Evolutionary conservation across 2,329 filamentous ascomycete species (phyloP).

Genomic region (Pseudogymnoascus sp.): DNA sequence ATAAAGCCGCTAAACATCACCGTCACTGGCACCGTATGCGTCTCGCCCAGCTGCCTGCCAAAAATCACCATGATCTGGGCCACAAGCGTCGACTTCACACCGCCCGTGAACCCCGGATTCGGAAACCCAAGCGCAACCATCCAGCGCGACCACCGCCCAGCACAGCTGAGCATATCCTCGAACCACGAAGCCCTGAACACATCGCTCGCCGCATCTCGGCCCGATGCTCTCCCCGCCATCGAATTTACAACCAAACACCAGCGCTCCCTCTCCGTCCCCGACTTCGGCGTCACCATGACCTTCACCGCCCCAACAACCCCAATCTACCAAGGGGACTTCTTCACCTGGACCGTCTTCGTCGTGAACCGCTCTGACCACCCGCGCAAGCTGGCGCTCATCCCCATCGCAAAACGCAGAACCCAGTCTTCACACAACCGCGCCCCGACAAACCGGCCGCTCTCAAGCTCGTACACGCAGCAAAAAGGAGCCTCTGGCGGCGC

Average conservation of each 20-base stretch:
- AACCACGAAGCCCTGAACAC: conserved; percentile 43
- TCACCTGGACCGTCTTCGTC: conserved; percentile 67
- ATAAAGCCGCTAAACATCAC: conserved; percentile 50
- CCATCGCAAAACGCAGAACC: conserved; percentile 57
- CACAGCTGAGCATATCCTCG: conserved; percentile 56
- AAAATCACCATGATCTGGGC: conserved; percentile 60
- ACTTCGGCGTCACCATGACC: conserved; percentile 69
- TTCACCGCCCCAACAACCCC: conserved; percentile 58
- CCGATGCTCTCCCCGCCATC: conserved; percentile 53
- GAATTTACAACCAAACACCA: conserved; percentile 41
- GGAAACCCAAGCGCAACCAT: conserved; percentile 51
- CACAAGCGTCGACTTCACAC: conserved; percentile 62
- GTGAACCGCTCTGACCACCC: conserved; percentile 60
- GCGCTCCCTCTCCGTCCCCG: conserved; percentile 41
- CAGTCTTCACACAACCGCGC: conserved; percentile 40
- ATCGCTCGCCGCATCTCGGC: conserved; percentile 51
- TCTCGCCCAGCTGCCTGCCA: conserved; percentile 52
- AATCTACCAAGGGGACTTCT: conserved; percentile 57
- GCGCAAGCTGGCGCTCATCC: conserved; percentile 64
- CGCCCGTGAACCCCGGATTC: conserved; percentile 57
- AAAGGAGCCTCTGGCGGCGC: conserved; percentile 20
- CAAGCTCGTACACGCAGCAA: conserved; percentile 34
- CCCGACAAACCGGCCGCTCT: conserved; percentile 37
- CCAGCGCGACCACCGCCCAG: conserved; percentile 53
- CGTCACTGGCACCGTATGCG: conserved; percentile 52